These are phyloP conservation scores for Madurella fahalii DNA, from an alignment of 2,329 filamentous ascomycete species.

Conservation along the genomic window DNA sequence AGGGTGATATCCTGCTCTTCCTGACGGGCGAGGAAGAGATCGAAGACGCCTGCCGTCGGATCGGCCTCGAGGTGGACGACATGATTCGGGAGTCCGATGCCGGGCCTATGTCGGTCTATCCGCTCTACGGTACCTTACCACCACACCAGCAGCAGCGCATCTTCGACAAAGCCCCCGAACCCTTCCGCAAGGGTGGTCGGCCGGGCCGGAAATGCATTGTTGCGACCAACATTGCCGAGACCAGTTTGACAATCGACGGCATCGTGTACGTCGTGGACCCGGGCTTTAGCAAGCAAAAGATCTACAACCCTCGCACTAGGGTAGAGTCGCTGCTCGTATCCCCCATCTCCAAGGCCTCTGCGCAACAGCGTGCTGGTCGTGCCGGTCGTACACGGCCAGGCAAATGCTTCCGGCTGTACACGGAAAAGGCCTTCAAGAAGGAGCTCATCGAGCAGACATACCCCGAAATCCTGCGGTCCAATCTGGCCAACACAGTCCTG, in stretches of 20 bases:
- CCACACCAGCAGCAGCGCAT: constrained; percentile 92
- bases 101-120: constrained; percentile 85
- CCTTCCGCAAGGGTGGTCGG: constrained; percentile 68
- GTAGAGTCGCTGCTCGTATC: constrained; percentile 97
- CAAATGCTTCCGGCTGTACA: constrained; percentile 97
- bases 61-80: constrained; percentile 84
- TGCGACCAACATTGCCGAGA: constrained; percentile 97
- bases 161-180: constrained; percentile 80
- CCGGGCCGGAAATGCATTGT: constrained; percentile 93
- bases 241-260: constrained; percentile 93
- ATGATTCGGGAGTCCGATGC: constrained; percentile 87
- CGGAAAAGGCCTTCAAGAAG: constrained; percentile 92
- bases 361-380: constrained; percentile 96
- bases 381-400: constrained; percentile 96
- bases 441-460: constrained; percentile 97
- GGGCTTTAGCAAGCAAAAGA: constrained; percentile 98
- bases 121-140: constrained; percentile 88
- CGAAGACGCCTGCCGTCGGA: constrained; percentile 91
- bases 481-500: constrained; percentile 88
- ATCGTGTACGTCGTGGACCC: constrained; percentile 99
- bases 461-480: constrained; percentile 91
- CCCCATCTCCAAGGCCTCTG: constrained; percentile 95
- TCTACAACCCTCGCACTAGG: constrained; percentile 94
- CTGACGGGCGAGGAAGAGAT: constrained; percentile 98
- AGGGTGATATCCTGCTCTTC: constrained; percentile 92